These are phyloP conservation scores for Verruconis gallopava DNA, from an alignment of 2,329 filamentous ascomycete genomes.

Conservation along the genomic window DNA sequence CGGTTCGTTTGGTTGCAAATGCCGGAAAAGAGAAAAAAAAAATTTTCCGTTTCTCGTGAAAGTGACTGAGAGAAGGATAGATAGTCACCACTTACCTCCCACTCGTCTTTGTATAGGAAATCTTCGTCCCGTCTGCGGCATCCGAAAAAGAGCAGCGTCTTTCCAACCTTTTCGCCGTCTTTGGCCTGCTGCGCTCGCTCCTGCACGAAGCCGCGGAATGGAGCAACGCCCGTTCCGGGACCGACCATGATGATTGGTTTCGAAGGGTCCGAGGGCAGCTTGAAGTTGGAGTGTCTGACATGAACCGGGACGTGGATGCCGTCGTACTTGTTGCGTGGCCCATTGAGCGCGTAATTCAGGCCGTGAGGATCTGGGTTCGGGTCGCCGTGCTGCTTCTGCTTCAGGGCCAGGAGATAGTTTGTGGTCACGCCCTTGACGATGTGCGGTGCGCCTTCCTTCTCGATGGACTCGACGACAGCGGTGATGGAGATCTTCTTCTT, in stretches of 20 bases:
- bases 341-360: conserved; percentile 71
- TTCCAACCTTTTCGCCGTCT: conserved; percentile 69
- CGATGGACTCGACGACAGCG: conserved; percentile 77
- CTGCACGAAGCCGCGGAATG: conserved; percentile 90
- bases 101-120: conserved; percentile 84
- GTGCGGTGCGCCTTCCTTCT: conserved; percentile 61
- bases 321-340: conserved; percentile 93
- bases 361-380: conserved; percentile 70
- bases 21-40: conserved; percentile 79
- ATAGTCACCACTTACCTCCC: conserved; percentile 56
- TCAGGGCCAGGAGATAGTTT: conserved; percentile 88
- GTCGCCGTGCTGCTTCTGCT: conserved; percentile 92
- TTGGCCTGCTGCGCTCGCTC: conserved; percentile 77
- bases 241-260: conserved; percentile 95
- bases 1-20: conserved; percentile 10
- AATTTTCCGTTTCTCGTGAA: conserved; percentile 64
- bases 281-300: conserved; percentile 97
- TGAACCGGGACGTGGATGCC: conserved; percentile 91
- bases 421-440: conserved; percentile 90
- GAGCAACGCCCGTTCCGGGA: conserved; percentile 90
- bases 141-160: conserved; percentile 86
- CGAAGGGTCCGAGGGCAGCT: conserved; percentile 85
- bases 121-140: conserved; percentile 82
- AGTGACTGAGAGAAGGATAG: background rate
- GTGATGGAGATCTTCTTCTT: conserved; percentile 93